phyloP scores from a whole-genome alignment of 1,284 basidiomycete species.

The Exobasidium cylindrosporum region DNA sequence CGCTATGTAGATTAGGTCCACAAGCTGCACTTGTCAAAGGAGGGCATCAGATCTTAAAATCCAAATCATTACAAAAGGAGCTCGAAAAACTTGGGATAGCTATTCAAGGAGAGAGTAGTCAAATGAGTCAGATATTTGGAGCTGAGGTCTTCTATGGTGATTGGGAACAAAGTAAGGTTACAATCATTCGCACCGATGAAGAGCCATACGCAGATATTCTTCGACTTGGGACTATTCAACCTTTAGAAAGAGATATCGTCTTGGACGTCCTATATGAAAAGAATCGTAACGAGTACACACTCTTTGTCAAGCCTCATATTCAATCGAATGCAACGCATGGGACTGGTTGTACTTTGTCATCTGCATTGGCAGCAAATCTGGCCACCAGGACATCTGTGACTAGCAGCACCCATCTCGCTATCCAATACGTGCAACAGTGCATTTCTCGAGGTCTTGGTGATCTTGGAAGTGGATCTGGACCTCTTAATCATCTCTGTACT shows the following conservation, averaged over 20 bases:
- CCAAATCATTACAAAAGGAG: conserved; percentile 17
- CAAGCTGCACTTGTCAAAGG: conserved; percentile 78
- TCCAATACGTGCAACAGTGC: conserved; percentile 71
- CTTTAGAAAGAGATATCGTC: conserved; percentile 22
- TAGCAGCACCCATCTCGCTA: conserved; percentile 65
- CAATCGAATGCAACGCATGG: conserved; percentile 65
- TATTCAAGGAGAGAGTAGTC: neutral
- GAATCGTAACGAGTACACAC: conserved; percentile 9
- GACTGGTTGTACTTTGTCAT: conserved; percentile 86
- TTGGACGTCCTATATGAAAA: conserved; percentile 66
- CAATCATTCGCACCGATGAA: conserved; percentile 26
- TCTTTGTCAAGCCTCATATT: conserved; percentile 41
- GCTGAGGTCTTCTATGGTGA: conserved; percentile 12
- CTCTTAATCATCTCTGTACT: conserved; percentile 79
- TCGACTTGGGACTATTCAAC: conserved; percentile 46
- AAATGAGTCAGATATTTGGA: neutral
- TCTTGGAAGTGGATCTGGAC: conserved; percentile 76
- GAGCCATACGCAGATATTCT: conserved; percentile 27
- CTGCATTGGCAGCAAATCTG: conserved; percentile 72
- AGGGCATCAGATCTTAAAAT: conserved; percentile 65
- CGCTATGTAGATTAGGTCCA: conserved; percentile 62
- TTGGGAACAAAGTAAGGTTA: conserved; percentile 17
- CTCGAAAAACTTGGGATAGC: conserved; percentile 13
- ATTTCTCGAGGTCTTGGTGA: conserved; percentile 68
- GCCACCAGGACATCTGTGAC: conserved; percentile 64